Evolutionary conservation across 192 early-diverging fungal species (phyloP).

Genomic region (Podila epicladia): DNA sequence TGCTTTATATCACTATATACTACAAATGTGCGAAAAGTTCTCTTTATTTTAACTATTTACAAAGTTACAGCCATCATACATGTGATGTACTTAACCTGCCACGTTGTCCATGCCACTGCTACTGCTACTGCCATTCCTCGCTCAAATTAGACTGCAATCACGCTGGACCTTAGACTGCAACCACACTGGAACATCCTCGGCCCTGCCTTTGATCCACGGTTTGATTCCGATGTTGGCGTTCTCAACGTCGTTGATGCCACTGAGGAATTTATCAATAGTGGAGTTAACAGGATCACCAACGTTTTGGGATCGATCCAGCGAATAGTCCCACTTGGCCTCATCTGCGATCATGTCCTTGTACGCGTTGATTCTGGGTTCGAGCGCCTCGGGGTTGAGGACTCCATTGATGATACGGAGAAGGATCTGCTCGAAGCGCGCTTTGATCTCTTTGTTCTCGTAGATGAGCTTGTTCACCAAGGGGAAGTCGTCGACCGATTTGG

Average conservation of each 20-base stretch:
- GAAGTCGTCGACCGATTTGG: constrained; percentile 13
- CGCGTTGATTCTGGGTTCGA: constrained; percentile 31
- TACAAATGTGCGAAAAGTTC: no score
- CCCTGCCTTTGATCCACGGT: constrained; percentile 17
- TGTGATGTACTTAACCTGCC: no score
- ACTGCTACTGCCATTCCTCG: no score
- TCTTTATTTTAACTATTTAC: no score
- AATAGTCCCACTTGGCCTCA: constrained; percentile 49
- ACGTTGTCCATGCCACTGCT: no score
- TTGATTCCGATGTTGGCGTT: constrained; percentile 10
- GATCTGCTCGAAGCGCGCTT: constrained; percentile 26
- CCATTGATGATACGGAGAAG: constrained; percentile 14
- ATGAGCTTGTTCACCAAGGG: constrained; percentile 49
- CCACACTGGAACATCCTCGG: constrained; percentile 4
- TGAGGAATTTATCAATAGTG: constrained; percentile 24
- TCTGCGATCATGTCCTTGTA: constrained; percentile 42
- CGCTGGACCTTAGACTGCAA: not conserved
- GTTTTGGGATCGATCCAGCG: constrained; percentile 27
- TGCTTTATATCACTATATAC: no score
- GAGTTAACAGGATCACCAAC: constrained; percentile 11
- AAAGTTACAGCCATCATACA: no score
- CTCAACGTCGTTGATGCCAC: constrained; percentile 7
- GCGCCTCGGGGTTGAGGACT: constrained; percentile 15
- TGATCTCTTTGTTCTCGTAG: constrained; percentile 22
- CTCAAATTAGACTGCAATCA: no score